phyloP scores from a whole-genome alignment of 805 yeast genomes.

The Danielia reshetovae region DNA sequence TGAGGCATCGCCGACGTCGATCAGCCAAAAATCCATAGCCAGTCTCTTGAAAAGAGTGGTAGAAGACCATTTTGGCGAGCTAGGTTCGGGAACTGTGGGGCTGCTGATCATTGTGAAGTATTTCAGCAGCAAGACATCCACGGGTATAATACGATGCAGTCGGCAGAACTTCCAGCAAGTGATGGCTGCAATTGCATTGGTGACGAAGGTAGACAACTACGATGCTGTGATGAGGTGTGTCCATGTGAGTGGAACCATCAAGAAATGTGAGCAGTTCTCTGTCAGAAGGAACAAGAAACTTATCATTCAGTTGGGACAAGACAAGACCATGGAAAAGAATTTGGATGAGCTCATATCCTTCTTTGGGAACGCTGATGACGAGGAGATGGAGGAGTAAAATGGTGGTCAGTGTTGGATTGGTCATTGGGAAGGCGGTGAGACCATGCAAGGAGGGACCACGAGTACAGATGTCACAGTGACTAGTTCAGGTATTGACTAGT shows the following conservation, averaged over 20 bases:
- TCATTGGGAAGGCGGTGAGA: too few relatives aligned
- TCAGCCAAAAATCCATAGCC: constrained; percentile 49
- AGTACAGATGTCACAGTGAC: too few relatives aligned
- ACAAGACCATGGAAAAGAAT: constrained; percentile 6
- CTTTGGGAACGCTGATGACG: constrained; percentile 8
- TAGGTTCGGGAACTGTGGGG: constrained; percentile 64
- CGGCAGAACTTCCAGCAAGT: constrained; percentile 60
- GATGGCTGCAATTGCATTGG: constrained; percentile 62
- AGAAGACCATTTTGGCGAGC: constrained; percentile 70
- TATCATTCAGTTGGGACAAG: constrained; percentile 21
- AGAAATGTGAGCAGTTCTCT: constrained; percentile 72
- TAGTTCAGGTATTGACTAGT: too few relatives aligned
- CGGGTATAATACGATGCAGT: constrained; percentile 79
- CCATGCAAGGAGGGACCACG: too few relatives aligned
- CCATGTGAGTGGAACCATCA: constrained; percentile 83
- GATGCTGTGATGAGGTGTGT: constrained; percentile 55
- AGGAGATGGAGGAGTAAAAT: constrained; percentile 5
- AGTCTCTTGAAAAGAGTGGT: constrained; percentile 53
- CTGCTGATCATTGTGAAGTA: constrained; percentile 65
- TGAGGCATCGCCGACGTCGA: constrained; percentile 43
- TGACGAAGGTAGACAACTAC: constrained; percentile 46
- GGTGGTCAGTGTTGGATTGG: too few relatives aligned
- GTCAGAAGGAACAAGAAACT: constrained; percentile 43
- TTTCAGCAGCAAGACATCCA: constrained; percentile 74
- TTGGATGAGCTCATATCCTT: constrained; percentile 11